A percentile compares a stretch with the other conserved stretches of the same genome.
Conservation (phyloP, 2,329 filamentous ascomycete genomes). For the Fusarium armeniacum region DNA sequence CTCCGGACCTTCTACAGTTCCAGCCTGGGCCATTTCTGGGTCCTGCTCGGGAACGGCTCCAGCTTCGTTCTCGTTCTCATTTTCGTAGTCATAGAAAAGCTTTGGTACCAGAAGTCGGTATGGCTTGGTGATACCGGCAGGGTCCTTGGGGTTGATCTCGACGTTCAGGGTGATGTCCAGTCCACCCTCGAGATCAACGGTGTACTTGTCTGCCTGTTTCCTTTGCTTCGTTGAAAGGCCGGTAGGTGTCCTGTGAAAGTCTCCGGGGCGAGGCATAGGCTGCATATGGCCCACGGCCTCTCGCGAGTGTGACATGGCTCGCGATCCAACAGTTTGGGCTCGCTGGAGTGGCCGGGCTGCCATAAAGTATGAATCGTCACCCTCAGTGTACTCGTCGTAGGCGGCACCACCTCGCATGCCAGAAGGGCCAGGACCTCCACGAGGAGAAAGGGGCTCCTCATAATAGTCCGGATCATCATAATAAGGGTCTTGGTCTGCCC, state of each 20-base stretch:
- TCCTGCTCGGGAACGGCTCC: slow-evolving; percentile 54
- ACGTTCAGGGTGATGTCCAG: slow-evolving; percentile 91
- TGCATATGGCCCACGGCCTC: slow-evolving; percentile 46
- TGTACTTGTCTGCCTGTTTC: slow-evolving; percentile 66
- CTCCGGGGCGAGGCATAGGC: slow-evolving; percentile 50
- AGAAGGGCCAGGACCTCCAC: slow-evolving; percentile 46
- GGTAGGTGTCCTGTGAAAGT: slow-evolving; percentile 78
- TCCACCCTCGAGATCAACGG: slow-evolving; percentile 84
- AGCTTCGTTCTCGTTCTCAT: slow-evolving; percentile 59
- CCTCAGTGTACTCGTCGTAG: slow-evolving; percentile 65
- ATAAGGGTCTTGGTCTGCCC: slow-evolving; percentile 58
- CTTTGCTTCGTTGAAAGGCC: slow-evolving; percentile 74
- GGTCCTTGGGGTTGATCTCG: slow-evolving; percentile 88
- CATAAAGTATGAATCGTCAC: slow-evolving; percentile 71
- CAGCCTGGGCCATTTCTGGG: slow-evolving; percentile 28
- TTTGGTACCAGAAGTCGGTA: slow-evolving; percentile 90
- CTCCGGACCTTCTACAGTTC: slow-evolving; percentile 42
- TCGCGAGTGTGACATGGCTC: slow-evolving; percentile 50
- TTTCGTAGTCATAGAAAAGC: slow-evolving; percentile 71
- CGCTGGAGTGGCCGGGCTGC: slow-evolving; percentile 55
- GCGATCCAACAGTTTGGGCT: slow-evolving; percentile 51
- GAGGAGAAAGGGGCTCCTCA: slow-evolving; percentile 40
- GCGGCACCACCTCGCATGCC: slow-evolving; percentile 60
- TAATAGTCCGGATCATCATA: slow-evolving; percentile 52
- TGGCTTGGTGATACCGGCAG: slow-evolving; percentile 86